Conservation (phyloP, 495 filamentous ascomycete genomes). For the Xylaria telfairii region DNA sequence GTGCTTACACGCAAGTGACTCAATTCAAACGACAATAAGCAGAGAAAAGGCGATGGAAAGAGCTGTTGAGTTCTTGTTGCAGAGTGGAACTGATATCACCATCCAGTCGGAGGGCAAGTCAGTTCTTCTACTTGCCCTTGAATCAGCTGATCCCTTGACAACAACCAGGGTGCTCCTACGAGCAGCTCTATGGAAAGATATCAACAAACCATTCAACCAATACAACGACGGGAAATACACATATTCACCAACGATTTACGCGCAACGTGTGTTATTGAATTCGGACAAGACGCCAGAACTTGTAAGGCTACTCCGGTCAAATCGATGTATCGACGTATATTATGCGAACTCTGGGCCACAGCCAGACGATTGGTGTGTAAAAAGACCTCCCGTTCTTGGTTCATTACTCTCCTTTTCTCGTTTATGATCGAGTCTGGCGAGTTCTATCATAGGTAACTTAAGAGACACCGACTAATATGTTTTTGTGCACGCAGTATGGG, state of each 20-base stretch:
- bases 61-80: conserved; percentile 50
- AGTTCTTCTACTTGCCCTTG: conserved; percentile 50
- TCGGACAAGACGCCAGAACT: conserved; percentile 45
- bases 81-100: conserved; percentile 47
- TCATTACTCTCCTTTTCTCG: too few relatives aligned
- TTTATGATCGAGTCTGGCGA: too few relatives aligned
- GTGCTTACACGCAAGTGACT: conserved; percentile 52
- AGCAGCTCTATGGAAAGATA: conserved; percentile 52
- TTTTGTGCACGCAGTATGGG: too few relatives aligned
- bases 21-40: conserved; percentile 41
- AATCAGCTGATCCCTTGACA: conserved; percentile 49
- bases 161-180: conserved; percentile 53
- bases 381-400: too few relatives aligned
- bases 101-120: conserved; percentile 53
- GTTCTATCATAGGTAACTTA: too few relatives aligned
- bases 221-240: conserved; percentile 50
- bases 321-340: conserved; percentile 52
- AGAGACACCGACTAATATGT: too few relatives aligned
- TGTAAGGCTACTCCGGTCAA: conserved; percentile 46
- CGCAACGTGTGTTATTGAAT: conserved; percentile 41
- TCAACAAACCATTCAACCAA: conserved; percentile 52
- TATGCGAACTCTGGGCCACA: conserved; percentile 55
- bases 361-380: conserved; percentile 51
- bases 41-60: conserved; percentile 56
- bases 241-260: conserved; percentile 55